These are phyloP conservation scores for Voacanga thouarsii DNA, from an alignment of 257 asterid species.

Conservation along the genomic window DNA sequence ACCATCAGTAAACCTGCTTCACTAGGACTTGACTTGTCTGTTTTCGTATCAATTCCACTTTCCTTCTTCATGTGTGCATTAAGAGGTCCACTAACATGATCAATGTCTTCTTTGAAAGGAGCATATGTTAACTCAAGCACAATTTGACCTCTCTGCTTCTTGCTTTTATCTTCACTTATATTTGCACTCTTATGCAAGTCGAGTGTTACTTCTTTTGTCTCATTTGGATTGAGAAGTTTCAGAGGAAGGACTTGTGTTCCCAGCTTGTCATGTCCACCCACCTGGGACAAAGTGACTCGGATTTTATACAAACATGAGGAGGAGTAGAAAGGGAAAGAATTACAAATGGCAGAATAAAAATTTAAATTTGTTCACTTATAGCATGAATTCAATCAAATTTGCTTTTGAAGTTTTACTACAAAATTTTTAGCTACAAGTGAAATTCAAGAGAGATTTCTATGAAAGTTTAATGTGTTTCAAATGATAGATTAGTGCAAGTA, in stretches of 20 bases:
- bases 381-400: background rate
- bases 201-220: slow-evolving; percentile 46
- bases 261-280: slow-evolving; percentile 71
- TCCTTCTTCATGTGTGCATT: slow-evolving; percentile 35
- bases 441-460: background rate
- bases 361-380: background rate
- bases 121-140: slow-evolving; percentile 66
- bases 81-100: slow-evolving; percentile 36
- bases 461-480: background rate
- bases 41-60: slow-evolving; percentile 32
- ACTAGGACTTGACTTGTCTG: slow-evolving; percentile 37
- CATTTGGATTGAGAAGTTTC: slow-evolving; percentile 58
- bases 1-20: slow-evolving; percentile 79
- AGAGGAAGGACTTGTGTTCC: slow-evolving; percentile 70
- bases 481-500: background rate
- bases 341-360: background rate
- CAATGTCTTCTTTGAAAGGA: slow-evolving; percentile 66
- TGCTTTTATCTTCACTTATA: slow-evolving; percentile 35
- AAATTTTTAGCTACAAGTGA: background rate
- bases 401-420: too few species aligned
- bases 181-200: slow-evolving; percentile 35
- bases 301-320: background rate
- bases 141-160: slow-evolving; percentile 70
- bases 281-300: slow-evolving; percentile 37
- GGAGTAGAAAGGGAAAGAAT: background rate